These are phyloP conservation scores for Haematococcus sp. DNA, from an alignment of 139 green algal species.

Conservation along the genomic window DNA sequence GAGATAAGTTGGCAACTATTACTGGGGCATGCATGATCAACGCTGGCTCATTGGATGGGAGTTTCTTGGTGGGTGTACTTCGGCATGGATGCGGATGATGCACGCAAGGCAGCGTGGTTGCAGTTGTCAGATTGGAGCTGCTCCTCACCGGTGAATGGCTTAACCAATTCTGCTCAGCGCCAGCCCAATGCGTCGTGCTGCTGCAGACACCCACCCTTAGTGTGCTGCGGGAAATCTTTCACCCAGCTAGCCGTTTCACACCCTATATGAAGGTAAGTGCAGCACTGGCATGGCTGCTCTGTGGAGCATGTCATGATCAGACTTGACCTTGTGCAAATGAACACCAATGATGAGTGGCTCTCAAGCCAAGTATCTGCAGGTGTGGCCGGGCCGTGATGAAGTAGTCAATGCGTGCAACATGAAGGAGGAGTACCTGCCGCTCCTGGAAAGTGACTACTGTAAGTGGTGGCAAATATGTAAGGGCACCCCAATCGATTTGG, in stretches of 20 bases:
- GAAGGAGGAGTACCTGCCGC: not conserved
- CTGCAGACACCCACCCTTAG: not conserved
- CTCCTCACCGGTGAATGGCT: too few relatives aligned
- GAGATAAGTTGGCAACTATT: not conserved
- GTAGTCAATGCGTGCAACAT: conserved; percentile 7
- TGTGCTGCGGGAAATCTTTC: not conserved
- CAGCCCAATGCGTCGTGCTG: too few relatives aligned
- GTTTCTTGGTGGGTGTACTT: not conserved
- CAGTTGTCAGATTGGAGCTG: too few relatives aligned
- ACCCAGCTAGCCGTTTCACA: conserved; percentile 9
- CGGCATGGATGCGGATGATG: too few relatives aligned
- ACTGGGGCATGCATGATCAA: not conserved
- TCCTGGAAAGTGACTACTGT: conserved; percentile 13
- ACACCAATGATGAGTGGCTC: too few relatives aligned
- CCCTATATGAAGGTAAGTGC: not conserved
- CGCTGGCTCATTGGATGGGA: not conserved
- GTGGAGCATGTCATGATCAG: too few relatives aligned
- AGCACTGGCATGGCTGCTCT: too few relatives aligned
- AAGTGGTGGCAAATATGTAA: not conserved
- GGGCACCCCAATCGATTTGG: too few relatives aligned
- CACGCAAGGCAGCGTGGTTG: too few relatives aligned
- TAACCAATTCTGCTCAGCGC: too few relatives aligned
- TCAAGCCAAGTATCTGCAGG: too few relatives aligned
- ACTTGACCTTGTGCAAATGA: too few relatives aligned
- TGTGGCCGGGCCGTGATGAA: not conserved